These are phyloP conservation scores for Morella rubra DNA, from an alignment of 306 rosid genomes.

Conservation along the genomic window DNA sequence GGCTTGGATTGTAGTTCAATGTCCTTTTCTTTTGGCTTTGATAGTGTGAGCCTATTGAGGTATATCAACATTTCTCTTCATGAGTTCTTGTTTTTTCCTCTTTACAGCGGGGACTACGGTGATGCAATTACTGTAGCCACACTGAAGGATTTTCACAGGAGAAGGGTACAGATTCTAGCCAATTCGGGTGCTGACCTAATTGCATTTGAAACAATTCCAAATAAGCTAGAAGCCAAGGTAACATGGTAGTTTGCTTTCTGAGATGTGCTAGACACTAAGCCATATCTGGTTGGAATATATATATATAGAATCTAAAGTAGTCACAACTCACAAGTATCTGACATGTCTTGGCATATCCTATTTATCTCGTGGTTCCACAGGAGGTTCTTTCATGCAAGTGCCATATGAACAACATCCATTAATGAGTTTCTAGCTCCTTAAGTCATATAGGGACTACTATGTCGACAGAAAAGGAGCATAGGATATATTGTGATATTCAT, in stretches of 20 bases:
- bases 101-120: conserved; percentile 72
- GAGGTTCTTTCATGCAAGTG: not conserved
- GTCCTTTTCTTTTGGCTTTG: conserved; percentile 38
- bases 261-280: too few species aligned
- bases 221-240: conserved; percentile 80
- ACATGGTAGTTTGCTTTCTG: too few species aligned
- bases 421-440: too few species aligned
- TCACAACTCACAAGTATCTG: not conserved
- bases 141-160: conserved; percentile 77
- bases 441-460: too few species aligned
- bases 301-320: too few species aligned
- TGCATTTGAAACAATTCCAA: conserved; percentile 90
- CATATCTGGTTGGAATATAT: too few species aligned
- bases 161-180: conserved; percentile 72
- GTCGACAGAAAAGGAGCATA: too few species aligned
- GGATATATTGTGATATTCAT: too few species aligned
- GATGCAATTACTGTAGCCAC: conserved; percentile 55
- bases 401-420: not conserved
- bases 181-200: conserved; percentile 76
- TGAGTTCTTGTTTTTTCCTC: conserved; percentile 6
- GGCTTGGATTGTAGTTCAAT: not conserved
- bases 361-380: not conserved
- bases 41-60: not conserved
- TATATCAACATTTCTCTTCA: not conserved
- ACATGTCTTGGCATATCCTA: not conserved